Conservation (phyloP, 2,329 filamentous ascomycete genomes). For the Pyrenophora tritici-repentis region DNA sequence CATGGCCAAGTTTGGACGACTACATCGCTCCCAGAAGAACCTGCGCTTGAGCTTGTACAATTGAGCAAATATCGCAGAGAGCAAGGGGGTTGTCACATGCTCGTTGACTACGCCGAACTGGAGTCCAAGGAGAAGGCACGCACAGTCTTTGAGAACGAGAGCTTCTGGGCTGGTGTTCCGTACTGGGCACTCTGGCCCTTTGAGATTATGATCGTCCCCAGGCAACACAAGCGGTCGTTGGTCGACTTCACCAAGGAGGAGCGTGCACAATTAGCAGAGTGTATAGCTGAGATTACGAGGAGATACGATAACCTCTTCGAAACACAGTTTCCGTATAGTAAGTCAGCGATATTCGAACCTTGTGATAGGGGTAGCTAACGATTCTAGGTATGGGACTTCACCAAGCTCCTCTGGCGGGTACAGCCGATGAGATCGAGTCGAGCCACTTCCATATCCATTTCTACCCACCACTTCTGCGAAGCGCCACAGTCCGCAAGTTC, state of each 20-base stretch:
- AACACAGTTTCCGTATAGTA: slow-evolving; percentile 93
- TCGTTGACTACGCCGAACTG: slow-evolving; percentile 84
- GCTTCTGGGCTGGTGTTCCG: slow-evolving; percentile 85
- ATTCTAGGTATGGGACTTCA: slow-evolving; percentile 82
- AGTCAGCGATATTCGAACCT: slow-evolving; percentile 37
- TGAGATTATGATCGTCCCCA: slow-evolving; percentile 87
- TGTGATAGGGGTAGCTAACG: slow-evolving; percentile 9
- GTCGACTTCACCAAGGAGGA: slow-evolving; percentile 79
- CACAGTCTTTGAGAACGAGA: slow-evolving; percentile 83
- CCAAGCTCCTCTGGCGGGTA: slow-evolving; percentile 86
- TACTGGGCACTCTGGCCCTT: slow-evolving; percentile 99
- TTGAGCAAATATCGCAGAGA: slow-evolving; percentile 77
- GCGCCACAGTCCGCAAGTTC: slow-evolving; percentile 94
- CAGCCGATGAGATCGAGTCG: slow-evolving; percentile 79
- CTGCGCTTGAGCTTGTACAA: slow-evolving; percentile 75
- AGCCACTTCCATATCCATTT: slow-evolving; percentile 98
- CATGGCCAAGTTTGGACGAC: slow-evolving; percentile 98
- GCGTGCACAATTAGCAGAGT: slow-evolving; percentile 75
- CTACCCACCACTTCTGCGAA: slow-evolving; percentile 89
- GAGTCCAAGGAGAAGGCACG: slow-evolving; percentile 83
- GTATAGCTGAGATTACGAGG: slow-evolving; percentile 83
- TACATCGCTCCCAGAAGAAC: slow-evolving; percentile 87
- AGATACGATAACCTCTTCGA: slow-evolving; percentile 97
- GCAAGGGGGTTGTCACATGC: slow-evolving; percentile 73
- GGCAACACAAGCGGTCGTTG: slow-evolving; percentile 80